Evolutionary conservation across 1,284 basidiomycete genomes (phyloP).

Genomic region (Cryptococcus maquisensis): DNA sequence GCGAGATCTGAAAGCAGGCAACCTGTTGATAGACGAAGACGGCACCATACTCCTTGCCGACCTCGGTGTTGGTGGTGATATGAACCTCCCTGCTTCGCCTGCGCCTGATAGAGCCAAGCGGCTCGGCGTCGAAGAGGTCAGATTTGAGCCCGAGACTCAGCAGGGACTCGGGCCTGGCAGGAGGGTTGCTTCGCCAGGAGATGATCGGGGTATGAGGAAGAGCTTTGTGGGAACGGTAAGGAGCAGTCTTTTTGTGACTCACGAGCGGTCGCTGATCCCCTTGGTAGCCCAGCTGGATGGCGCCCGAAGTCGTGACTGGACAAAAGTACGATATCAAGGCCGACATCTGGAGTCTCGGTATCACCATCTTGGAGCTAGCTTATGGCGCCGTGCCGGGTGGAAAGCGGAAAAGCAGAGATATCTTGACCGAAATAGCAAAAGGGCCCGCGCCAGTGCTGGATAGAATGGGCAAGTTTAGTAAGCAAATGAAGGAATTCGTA

Average conservation of each 20-base stretch:
- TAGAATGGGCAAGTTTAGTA: slow-evolving; percentile 55
- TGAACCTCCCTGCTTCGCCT: slow-evolving; percentile 25
- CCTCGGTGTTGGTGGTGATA: slow-evolving; percentile 68
- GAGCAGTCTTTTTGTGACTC: slow-evolving; percentile 3
- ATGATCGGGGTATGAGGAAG: slow-evolving; percentile 58
- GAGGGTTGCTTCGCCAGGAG: neutral
- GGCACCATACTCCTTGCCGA: slow-evolving; percentile 84
- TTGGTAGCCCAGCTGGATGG: slow-evolving; percentile 85
- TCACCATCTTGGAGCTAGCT: slow-evolving; percentile 65
- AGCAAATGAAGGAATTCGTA: slow-evolving; percentile 84
- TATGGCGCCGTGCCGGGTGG: slow-evolving; percentile 29
- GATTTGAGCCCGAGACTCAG: slow-evolving; percentile 16
- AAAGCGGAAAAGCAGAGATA: slow-evolving; percentile 12
- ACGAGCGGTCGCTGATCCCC: neutral
- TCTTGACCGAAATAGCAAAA: slow-evolving; percentile 17
- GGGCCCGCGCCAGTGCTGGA: slow-evolving; percentile 21
- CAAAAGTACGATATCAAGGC: slow-evolving; percentile 89
- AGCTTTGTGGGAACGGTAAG: slow-evolving; percentile 81
- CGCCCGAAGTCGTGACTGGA: slow-evolving; percentile 84
- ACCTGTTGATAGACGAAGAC: slow-evolving; percentile 74
- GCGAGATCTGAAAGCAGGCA: slow-evolving; percentile 63
- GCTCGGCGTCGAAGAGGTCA: slow-evolving; percentile 23
- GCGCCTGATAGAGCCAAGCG: neutral
- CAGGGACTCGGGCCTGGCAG: slow-evolving; percentile 1
- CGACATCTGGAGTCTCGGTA: slow-evolving; percentile 94